Base-by-base conservation (phyloP, 73 alveolate genomes). In the Blepharisma japonicum region DNA sequence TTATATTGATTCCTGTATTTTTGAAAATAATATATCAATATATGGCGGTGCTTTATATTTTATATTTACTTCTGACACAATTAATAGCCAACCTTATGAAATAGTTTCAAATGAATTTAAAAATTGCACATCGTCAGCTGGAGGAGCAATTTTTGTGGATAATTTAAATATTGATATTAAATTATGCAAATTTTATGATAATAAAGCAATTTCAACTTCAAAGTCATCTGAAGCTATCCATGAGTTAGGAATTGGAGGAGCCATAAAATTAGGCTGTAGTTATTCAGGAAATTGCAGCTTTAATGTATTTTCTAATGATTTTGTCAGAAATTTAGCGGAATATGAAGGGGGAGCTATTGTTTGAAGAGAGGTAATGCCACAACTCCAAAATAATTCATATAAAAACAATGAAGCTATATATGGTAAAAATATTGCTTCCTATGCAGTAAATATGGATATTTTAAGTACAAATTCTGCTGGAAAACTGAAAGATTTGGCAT, bases 381-480 rank as follows among this genome's bases (percentile, higher is more conserved):
- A 20, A 61, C 2, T 61, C 47, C 0, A 8, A 14, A 9, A n/a
- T 20, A 61, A 61, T 61, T 20, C 46, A 61, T 61, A 14, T 25
- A 0, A n/a, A 18, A 5, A 61, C 23, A 61, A 61, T 25, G 14
- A 8, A 14, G 74, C 74, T 2, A 61, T 25, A 18, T 61, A 61
- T 61, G 74, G 74, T 18, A n/a, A n/a, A 14, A 25, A 61, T 20
- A 61, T 61, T 39, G 74, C 74, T 20, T 61, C 74, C 5, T 61
- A 14, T 25, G 48, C 74, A 14, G 74, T 61, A 14, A 25, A n/a
- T 14, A 14, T 61, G 49, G 18, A 61, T 51, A 18, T 51, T 51
- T 4, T 51, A 18, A 51, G 4, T 11, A 51, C 21, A 2, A 25
- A 20, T 5, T 61, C 18, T 2, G 23, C 0, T 9, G 47, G 2